Base-by-base conservation (phyloP, 2,329 filamentous ascomycete genomes). In the Colletotrichum brevisporum region DNA sequence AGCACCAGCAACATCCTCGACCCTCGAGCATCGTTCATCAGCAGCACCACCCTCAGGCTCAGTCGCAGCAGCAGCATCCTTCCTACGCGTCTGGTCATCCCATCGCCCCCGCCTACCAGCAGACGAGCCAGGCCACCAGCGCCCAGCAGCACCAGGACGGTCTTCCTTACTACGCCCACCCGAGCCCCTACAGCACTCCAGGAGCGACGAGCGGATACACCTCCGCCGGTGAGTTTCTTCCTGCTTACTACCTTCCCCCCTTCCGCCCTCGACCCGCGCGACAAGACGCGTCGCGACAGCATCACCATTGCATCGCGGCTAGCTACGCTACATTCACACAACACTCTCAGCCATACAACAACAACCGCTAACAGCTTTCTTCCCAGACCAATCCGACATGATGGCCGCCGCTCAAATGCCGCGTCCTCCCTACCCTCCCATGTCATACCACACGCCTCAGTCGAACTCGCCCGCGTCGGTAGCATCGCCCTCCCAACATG, bases 391-490 rank as follows among this genome's bases (percentile, higher is more conserved):
- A 70, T 85, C 85, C 82, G 88, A 90, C 73, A 91, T 91, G 85
- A 91, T 89, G 87, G 91, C 91, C 82, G 86, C 88, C 75, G 83
- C 83, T 71, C 83, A 85, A 78, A 87, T 90, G 93, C 92, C 94
- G 81, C 89, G 91, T 80, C 89, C 91, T 75, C 88, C 91, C 54
- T 97, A 97, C 79, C 95, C 95, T 74, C 94, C 94, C 70, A 97
- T 97, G 78, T 87, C 86, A 39, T 98, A 98, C 79, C 94, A 98
- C 81, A 97, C 95, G 18, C 94, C 95, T 63, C 95, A 98, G 83
- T 97, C 95, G 65, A 97, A 95, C 81, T 97, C 95, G 63, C 95
- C 95, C 56, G 94, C 94, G 47, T 97, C 95, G 58, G 95, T 98
- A 75, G 93, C 95, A 72, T 98, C 95, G 41, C 92, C 94, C 24